Percentiles rank a stretch among this genome's conserved stretches.
phyloP scores from a whole-genome alignment of 2,329 filamentous ascomycete genomes.

The Clathrospora elynae region DNA sequence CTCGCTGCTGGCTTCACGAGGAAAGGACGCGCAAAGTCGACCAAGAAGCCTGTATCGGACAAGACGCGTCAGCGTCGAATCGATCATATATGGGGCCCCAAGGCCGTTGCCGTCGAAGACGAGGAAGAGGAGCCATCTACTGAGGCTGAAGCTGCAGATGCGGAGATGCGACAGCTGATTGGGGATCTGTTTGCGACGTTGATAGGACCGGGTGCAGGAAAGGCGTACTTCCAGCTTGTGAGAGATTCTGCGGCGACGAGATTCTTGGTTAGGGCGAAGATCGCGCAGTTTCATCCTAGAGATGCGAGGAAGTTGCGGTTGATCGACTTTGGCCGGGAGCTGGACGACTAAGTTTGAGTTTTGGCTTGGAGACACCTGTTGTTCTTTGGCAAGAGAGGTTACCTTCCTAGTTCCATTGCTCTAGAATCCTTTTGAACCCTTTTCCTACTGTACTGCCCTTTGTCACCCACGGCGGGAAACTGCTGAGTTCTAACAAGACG shows the following conservation, averaged over 20 bases:
- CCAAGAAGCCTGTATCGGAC: conserved; percentile 44
- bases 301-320: conserved; percentile 59
- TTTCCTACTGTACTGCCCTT: too few relatives aligned
- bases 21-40: conserved; percentile 53
- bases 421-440: too few relatives aligned
- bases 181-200: conserved; percentile 53
- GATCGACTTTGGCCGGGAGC: conserved; percentile 57
- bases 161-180: conserved; percentile 55
- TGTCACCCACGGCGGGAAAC: too few relatives aligned
- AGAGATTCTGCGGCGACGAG: conserved; percentile 59
- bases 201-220: conserved; percentile 41
- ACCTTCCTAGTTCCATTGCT: too few relatives aligned
- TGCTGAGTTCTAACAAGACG: too few relatives aligned
- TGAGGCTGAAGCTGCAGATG: conserved; percentile 56
- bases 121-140: conserved; percentile 40
- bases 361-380: too few relatives aligned
- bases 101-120: conserved; percentile 28
- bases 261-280: conserved; percentile 60
- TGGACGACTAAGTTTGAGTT: conserved; percentile 39
- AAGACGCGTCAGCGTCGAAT: conserved; percentile 55
- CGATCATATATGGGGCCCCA: conserved; percentile 56
- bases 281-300: conserved; percentile 61
- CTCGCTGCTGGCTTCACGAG: conserved; percentile 60
- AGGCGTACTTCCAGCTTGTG: conserved; percentile 55
- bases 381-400: too few relatives aligned